Conservation (phyloP, 768 basidiomycete genomes). For the Tulasnella sp. region DNA sequence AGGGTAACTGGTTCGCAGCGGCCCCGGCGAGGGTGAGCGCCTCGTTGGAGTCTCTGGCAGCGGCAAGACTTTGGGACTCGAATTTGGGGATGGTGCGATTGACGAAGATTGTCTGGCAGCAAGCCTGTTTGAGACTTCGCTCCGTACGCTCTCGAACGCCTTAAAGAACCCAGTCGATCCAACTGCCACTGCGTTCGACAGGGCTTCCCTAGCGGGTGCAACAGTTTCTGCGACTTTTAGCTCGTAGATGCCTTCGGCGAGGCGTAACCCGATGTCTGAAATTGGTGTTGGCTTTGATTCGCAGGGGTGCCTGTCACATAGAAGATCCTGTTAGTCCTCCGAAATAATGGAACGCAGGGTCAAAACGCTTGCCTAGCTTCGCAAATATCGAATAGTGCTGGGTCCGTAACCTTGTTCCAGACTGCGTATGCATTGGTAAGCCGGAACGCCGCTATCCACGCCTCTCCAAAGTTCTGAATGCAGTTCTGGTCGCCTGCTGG, state of each 20-base stretch:
- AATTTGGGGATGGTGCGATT: not conserved
- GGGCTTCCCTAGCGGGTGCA: slow-evolving; percentile 85
- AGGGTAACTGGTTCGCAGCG: slow-evolving; percentile 1
- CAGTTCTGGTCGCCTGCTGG: slow-evolving; percentile 40
- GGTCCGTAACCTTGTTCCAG: slow-evolving; percentile 88
- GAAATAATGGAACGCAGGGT: slow-evolving; percentile 2
- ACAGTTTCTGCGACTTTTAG: slow-evolving; percentile 86
- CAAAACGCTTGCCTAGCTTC: slow-evolving; percentile 61
- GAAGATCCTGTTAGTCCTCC: not conserved
- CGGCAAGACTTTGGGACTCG: not conserved
- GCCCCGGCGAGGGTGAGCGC: slow-evolving; percentile 3
- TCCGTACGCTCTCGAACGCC: slow-evolving; percentile 76
- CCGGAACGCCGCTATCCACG: slow-evolving; percentile 84
- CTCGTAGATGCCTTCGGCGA: slow-evolving; percentile 90
- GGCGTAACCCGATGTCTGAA: slow-evolving; percentile 80
- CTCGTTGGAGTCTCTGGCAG: not conserved
- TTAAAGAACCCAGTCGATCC: slow-evolving; percentile 78
- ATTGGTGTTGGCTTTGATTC: slow-evolving; percentile 82
- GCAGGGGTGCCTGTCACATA: slow-evolving; percentile 67
- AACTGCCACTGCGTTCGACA: slow-evolving; percentile 58
- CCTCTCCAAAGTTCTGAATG: slow-evolving; percentile 69
- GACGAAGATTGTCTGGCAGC: slow-evolving; percentile 16
- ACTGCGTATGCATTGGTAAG: slow-evolving; percentile 76
- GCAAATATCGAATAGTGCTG: slow-evolving; percentile 86
- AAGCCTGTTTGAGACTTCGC: slow-evolving; percentile 30